Conservation (phyloP, 768 basidiomycete species). For the Trametes gibbosa region DNA sequence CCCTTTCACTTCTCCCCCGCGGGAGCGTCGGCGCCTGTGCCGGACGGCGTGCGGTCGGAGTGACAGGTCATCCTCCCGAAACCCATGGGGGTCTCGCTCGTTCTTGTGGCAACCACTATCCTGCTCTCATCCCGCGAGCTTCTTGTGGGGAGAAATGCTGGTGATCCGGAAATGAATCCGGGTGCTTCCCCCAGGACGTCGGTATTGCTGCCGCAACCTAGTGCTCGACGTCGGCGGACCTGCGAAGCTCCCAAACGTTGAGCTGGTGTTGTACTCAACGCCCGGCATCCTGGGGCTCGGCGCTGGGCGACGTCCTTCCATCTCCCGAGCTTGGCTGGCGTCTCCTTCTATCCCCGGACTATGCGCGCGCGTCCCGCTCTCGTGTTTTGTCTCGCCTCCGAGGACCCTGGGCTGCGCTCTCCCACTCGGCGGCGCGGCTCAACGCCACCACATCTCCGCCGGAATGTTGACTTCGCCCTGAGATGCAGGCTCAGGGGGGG, state of each 20-base stretch:
- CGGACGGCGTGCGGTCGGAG: not conserved
- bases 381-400: not conserved
- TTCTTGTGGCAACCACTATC: not conserved
- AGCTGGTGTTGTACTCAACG: not conserved
- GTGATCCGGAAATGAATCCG: constrained; percentile 6
- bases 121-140: not conserved
- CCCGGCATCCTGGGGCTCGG: not conserved
- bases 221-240: not conserved
- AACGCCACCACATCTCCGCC: not conserved
- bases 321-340: not conserved
- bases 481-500: not conserved
- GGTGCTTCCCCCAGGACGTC: not conserved
- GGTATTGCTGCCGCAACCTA: constrained; percentile 10
- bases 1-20: not conserved
- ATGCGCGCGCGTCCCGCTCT: not conserved
- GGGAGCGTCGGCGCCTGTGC: not conserved
- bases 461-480: not conserved
- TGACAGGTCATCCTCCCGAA: not conserved
- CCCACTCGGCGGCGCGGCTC: not conserved
- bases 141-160: constrained; percentile 13
- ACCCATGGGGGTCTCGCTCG: not conserved
- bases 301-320: not conserved
- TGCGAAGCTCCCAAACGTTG: not conserved
- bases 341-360: not conserved
- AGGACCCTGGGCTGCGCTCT: not conserved